Evolutionary conservation across 1,139 yeast species (phyloP), one percentile per base, ranked within the genome.

Genomic region (Yamadazyma mexicana): DNA sequence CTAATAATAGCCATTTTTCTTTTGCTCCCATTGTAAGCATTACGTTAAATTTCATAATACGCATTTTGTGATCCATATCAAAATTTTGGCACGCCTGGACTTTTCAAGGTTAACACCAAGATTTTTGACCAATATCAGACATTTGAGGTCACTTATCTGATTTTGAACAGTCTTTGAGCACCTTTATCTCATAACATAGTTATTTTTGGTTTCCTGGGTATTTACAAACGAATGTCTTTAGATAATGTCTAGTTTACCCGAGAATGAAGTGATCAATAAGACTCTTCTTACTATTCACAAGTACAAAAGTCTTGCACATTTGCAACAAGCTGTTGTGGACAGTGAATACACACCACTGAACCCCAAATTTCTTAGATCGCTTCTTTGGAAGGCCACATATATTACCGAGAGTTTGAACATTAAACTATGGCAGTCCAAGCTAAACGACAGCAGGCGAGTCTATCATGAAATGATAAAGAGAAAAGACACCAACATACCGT

Each of bases 361-460:
- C 8, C 43, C 51, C 25, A 43, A 56, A 39, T 70, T 62, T 44
- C 46, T 64, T 4, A 54, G 76, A 17, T 49, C 66, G 4, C 54
- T 72, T 32, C 43, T 70, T 7, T 72, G 77, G 77, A 72, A 71
- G 44, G 46, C 56, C 10, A 56, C 65, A 35, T 58, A 66, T 27
- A 64, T 71, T 25, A 66, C 75, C 8, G 70, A 69, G 34, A 60
- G 62, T 30, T 56, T 71, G 31, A 63, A 66, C 42, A 64, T 69
- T 34, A 62, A 61, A 25, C 43, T 50, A 4, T 71, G 77, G 77
- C 58, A 55, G 4, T 40, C 52, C 17, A 53, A 58, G 35, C 51
- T 71, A 16, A 48, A 49, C 25, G 59, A 58, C 28, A 54, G 68
- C 15, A 50, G 77, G 31, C 59, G 65, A 17, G 64, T 70, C 2